Conservation (phyloP, 2,329 filamentous ascomycete species). For the Fusarium udum region DNA sequence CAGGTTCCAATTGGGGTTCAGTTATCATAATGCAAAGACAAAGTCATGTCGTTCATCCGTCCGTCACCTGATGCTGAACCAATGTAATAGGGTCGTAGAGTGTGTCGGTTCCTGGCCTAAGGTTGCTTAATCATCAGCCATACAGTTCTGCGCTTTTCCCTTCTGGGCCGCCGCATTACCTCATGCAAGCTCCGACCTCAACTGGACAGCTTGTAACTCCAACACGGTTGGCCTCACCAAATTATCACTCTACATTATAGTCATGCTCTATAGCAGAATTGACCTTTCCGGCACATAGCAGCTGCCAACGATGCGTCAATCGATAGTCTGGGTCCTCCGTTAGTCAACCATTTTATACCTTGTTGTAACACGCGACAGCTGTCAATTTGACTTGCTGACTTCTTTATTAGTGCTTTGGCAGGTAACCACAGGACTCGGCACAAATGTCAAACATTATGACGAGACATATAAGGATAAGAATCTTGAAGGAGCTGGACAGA, state of each 20-base stretch:
- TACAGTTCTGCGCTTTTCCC: conserved; percentile 10
- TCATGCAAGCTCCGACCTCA: conserved; percentile 42
- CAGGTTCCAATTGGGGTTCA: not conserved
- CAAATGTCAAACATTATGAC: conserved; percentile 52
- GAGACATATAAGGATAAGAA: conserved; percentile 45
- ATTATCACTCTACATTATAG: conserved; percentile 32
- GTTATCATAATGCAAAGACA: not conserved
- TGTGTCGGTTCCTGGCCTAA: conserved; percentile 8
- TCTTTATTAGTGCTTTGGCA: conserved; percentile 57
- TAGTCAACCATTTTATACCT: conserved; percentile 19
- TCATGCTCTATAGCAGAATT: conserved; percentile 44
- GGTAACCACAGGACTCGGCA: conserved; percentile 50
- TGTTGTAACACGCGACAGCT: conserved; percentile 36
- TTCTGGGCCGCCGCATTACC: conserved; percentile 36
- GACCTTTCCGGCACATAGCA: conserved; percentile 46
- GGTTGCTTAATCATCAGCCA: conserved; percentile 8
- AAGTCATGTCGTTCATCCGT: not conserved
- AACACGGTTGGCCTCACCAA: conserved; percentile 23
- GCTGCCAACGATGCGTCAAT: conserved; percentile 53
- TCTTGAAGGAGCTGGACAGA: conserved; percentile 40
- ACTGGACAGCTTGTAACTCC: conserved; percentile 46
- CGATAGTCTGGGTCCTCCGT: conserved; percentile 55
- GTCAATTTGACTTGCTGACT: conserved; percentile 38
- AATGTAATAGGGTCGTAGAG: not conserved
- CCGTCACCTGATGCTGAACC: not conserved